Evolutionary conservation across 768 basidiomycete species (phyloP).

Genomic region (Lactarius indigo): DNA sequence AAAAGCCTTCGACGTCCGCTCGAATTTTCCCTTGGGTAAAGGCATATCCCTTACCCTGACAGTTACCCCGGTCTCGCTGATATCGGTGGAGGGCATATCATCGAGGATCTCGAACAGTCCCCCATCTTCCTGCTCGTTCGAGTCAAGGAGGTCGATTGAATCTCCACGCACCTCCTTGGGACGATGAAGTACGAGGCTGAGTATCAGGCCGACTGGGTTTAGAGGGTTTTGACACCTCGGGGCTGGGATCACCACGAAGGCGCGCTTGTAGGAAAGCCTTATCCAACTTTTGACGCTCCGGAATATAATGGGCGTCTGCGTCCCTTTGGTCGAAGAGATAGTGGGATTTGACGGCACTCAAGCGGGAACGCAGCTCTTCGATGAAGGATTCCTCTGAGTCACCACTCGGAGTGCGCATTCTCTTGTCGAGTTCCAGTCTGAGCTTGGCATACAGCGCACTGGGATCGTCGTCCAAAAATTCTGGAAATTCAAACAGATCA

Average conservation of each 20-base stretch:
- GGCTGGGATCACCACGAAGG: slow-evolving; percentile 33
- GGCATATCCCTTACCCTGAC: slow-evolving; percentile 66
- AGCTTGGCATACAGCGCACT: slow-evolving; percentile 59
- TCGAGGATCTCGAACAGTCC: slow-evolving; percentile 78
- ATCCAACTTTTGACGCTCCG: slow-evolving; percentile 51
- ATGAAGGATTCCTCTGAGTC: slow-evolving; percentile 32
- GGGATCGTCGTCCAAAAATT: slow-evolving; percentile 40
- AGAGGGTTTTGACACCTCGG: neutral
- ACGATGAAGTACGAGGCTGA: slow-evolving; percentile 9
- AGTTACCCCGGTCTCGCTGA: slow-evolving; percentile 51
- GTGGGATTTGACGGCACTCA: slow-evolving; percentile 47
- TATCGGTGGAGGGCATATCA: slow-evolving; percentile 51
- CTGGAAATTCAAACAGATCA: neutral
- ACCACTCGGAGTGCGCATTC: slow-evolving; percentile 31
- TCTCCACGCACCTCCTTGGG: slow-evolving; percentile 18
- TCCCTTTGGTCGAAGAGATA: slow-evolving; percentile 72
- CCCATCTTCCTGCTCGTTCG: slow-evolving; percentile 47
- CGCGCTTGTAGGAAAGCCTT: slow-evolving; percentile 41
- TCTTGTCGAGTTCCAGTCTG: slow-evolving; percentile 52
- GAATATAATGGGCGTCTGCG: slow-evolving; percentile 54
- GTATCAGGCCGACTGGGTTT: neutral
- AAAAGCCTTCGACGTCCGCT: slow-evolving; percentile 72
- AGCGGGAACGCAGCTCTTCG: slow-evolving; percentile 41
- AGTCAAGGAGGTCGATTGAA: slow-evolving; percentile 46
- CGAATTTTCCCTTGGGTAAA: slow-evolving; percentile 79